Evolutionary conservation across 2,329 filamentous ascomycete species (phyloP), one percentile per base, ranked within the genome.

Genomic region (Nannizziopsis barbatae): DNA sequence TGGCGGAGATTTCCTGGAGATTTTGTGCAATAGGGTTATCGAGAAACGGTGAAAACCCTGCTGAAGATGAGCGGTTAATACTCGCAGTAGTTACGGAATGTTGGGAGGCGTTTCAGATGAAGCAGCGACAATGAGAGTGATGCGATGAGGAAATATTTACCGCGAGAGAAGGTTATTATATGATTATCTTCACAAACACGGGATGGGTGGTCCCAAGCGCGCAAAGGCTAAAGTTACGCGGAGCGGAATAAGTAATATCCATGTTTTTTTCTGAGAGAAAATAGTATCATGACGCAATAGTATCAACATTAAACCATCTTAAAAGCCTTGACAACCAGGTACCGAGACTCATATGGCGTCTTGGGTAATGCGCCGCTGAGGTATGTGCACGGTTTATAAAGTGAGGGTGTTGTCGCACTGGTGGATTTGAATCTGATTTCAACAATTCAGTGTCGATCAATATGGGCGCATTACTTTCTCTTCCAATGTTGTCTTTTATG

Each of bases 401-500:
- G 17, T 37, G n/a, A 17, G 9, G 35, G 17, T 9, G 17, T 14
- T 9, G 17, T 17, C 22, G 22, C 4, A 7, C 7, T 27, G 22
- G 22, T 27, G 22, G 3, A 7, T 7, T 27, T 4, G 22, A 27
- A 4, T 27, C 7, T 27, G 4, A 27, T 27, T 27, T 7, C 3
- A 27, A 27, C 22, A 7, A 3, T 27, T 27, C 22, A 27, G 22
- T 27, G 22, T 15, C 27, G 20, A 31, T 27, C 31, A 66, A 58
- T 42, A 61, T 85, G 73, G 80, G 84, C 59, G 65, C 84, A 18
- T 70, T 89, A 42, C 71, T 89, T 50, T 85, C 83, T 1, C 73
- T 90, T 33, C 84, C 84, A 1, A 75, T 86, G 54, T 67, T 86
- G 36, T 84, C 82, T 22, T 84, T 81, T 52, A 72, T 84, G 57